Conservation (phyloP, 192 early-diverging fungal species). For the Gigaspora rosea region DNA sequence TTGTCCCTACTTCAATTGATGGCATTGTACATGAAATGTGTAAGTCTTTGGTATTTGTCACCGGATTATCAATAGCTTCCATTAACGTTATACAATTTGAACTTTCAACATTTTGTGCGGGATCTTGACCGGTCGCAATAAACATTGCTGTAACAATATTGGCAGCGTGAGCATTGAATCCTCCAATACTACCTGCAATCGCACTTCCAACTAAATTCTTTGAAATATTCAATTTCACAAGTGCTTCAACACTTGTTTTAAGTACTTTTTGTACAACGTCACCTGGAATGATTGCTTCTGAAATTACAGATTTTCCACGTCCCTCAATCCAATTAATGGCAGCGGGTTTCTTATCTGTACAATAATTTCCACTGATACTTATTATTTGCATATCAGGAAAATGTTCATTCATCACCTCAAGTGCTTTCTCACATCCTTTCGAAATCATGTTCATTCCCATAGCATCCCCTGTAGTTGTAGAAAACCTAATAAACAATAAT, state of each 20-base stretch:
- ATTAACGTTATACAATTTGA: slow-evolving; percentile 93
- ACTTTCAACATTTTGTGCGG: slow-evolving; percentile 80
- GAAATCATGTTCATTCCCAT: slow-evolving; percentile 99
- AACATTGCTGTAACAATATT: too few species aligned
- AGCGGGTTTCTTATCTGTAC: slow-evolving; percentile 94
- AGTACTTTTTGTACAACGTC: slow-evolving; percentile 76
- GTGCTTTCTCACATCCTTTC: slow-evolving; percentile 87
- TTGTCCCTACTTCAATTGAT: slow-evolving; percentile 32
- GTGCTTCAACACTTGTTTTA: slow-evolving; percentile 79
- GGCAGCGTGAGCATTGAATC: too few species aligned
- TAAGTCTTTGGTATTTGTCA: slow-evolving; percentile 76
- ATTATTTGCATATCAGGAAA: slow-evolving; percentile 80
- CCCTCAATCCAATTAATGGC: slow-evolving; percentile 98
- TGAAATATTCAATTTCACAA: slow-evolving; percentile 72
- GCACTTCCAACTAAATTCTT: too few species aligned
- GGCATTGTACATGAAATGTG: slow-evolving; percentile 49
- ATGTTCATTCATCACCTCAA: slow-evolving; percentile 58
- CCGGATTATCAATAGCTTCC: slow-evolving; percentile 56
- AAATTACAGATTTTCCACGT: slow-evolving; percentile 89
- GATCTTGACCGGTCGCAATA: too few species aligned
- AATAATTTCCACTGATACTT: slow-evolving; percentile 90
- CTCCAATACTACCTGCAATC: too few species aligned
- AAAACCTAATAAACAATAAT: slow-evolving; percentile 85
- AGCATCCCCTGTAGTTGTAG: slow-evolving; percentile 90
- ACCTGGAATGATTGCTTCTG: slow-evolving; percentile 83